Base-by-base conservation (phyloP, 306 rosid species). In the Fagus crenata region DNA sequence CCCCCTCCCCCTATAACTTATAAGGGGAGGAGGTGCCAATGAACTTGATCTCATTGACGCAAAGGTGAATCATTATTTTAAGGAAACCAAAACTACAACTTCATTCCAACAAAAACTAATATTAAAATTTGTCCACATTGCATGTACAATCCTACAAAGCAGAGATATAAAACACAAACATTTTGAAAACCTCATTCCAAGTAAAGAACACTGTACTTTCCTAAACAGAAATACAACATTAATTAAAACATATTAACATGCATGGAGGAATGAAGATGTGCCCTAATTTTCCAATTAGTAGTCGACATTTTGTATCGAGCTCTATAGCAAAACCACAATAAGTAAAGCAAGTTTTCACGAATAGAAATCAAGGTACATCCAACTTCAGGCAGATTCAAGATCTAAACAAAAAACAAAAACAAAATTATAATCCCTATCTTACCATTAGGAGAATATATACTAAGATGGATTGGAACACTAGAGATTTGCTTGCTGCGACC, bases 401-500 rank as follows among this genome's bases (percentile, higher is more conserved):
- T 46, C 14, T 46, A 6, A 28, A 74, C 28, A 12, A 49, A 5
- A 55, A 11, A 69, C 22, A 72, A 82, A 43, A 76, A 35, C 1
- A 49, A 63, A 40, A 22, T 67, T 1, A 6, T 39, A 53, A 72
- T 58, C 41, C 49, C 22, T 37, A 36, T 77, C 90, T 67, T 87
- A 93, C 98, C 98, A 67, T 77, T 81, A 8, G 98, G 98, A 81
- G 98, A 93, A 84, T 85, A 89, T 77, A 93, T 93, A 73, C 98
- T 93, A 55, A 93, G 96, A 84, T 93, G 98, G 86, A 93, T 93
- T 46, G 98, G 98, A 40, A 93, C 94, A 46, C 89, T 86, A 7
- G 98, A 93, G 75, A 93, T 93, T 85, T 84, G 89, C 81, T 83
- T 93, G 70, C 80, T 35, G 65, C 96, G 93, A 61, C 98, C 98